These are phyloP conservation scores for Phanerodontia chrysosporium DNA, from an alignment of 768 basidiomycete genomes.

Conservation along the genomic window DNA sequence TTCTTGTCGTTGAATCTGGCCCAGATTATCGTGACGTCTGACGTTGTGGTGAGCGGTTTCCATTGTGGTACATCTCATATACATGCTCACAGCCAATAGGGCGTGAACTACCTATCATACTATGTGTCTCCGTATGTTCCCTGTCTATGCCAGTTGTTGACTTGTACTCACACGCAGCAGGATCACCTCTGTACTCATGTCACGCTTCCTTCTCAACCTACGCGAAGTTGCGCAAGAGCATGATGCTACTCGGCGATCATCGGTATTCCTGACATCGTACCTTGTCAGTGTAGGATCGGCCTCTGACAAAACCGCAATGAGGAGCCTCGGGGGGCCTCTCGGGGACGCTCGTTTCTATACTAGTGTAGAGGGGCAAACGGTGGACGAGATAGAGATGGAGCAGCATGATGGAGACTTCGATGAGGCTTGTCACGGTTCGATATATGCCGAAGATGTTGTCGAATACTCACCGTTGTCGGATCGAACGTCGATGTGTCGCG, in stretches of 20 bases:
- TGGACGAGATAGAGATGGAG: too few relatives aligned
- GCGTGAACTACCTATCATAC: conserved; percentile 13
- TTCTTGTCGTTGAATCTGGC: conserved; percentile 14
- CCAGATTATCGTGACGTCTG: conserved; percentile 15
- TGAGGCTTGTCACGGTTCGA: too few relatives aligned
- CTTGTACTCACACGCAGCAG: too few relatives aligned
- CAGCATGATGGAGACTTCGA: too few relatives aligned
- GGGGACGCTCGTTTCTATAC: not conserved
- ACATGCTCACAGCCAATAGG: not conserved
- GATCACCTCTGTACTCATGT: not conserved
- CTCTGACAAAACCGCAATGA: not conserved
- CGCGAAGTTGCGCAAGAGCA: conserved; percentile 3
- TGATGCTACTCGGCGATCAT: not conserved
- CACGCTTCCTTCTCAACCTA: conserved; percentile 15
- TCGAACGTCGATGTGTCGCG: too few relatives aligned
- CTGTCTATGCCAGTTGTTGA: too few relatives aligned
- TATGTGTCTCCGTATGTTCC: conserved; percentile 14
- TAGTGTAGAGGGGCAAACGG: too few relatives aligned
- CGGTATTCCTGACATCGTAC: conserved; percentile 1
- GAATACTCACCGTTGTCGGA: too few relatives aligned
- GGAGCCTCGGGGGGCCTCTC: not conserved
- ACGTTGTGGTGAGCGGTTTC: conserved; percentile 3
- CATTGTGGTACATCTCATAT: not conserved
- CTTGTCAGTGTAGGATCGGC: not conserved
- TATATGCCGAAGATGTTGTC: too few relatives aligned